Percentiles rank a stretch among this genome's conserved stretches.
Evolutionary conservation across 2,329 filamentous ascomycete species (phyloP).

Genomic region (Cylindrodendrum hubeiense): DNA sequence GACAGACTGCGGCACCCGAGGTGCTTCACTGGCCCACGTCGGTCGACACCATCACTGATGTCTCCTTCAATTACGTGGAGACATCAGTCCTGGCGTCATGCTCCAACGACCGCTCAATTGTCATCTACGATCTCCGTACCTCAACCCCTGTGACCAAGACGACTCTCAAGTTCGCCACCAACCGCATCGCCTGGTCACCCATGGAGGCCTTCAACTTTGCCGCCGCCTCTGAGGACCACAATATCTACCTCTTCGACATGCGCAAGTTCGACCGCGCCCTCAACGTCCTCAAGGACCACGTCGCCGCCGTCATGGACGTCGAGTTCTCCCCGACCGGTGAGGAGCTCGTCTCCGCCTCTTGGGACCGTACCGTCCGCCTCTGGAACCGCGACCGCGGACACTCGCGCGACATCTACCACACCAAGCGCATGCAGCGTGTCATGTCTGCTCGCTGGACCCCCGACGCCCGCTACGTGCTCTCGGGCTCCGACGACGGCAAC

Average conservation of each 20-base stretch:
- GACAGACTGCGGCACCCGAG: conserved; percentile 84
- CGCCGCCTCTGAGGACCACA: conserved; percentile 94
- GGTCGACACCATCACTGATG: conserved; percentile 88
- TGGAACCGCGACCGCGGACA: conserved; percentile 87
- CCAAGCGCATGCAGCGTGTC: conserved; percentile 96
- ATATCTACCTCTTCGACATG: conserved; percentile 91
- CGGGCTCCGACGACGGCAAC: conserved; percentile 94
- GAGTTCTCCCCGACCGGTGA: conserved; percentile 96
- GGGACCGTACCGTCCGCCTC: conserved; percentile 86
- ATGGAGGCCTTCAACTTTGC: conserved; percentile 98
- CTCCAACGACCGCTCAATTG: conserved; percentile 85
- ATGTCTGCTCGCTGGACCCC: conserved; percentile 88
- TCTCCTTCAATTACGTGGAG: conserved; percentile 94
- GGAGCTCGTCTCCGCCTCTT: conserved; percentile 90
- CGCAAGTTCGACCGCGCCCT: conserved; percentile 88
- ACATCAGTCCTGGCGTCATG: conserved; percentile 90
- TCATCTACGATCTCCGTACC: conserved; percentile 93
- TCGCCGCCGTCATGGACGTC: conserved; percentile 93
- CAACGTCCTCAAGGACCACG: conserved; percentile 91
- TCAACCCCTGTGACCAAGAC: conserved; percentile 85
- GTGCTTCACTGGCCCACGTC: conserved; percentile 88
- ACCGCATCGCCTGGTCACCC: conserved; percentile 91
- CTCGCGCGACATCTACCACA: conserved; percentile 95
- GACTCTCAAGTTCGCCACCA: conserved; percentile 84
- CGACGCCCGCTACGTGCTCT: conserved; percentile 90